A percentile compares a stretch with the other conserved stretches of the same genome.
Evolutionary conservation across 164 flowering plant species (phyloP).

Genomic region (Macadamia tetraphylla): DNA sequence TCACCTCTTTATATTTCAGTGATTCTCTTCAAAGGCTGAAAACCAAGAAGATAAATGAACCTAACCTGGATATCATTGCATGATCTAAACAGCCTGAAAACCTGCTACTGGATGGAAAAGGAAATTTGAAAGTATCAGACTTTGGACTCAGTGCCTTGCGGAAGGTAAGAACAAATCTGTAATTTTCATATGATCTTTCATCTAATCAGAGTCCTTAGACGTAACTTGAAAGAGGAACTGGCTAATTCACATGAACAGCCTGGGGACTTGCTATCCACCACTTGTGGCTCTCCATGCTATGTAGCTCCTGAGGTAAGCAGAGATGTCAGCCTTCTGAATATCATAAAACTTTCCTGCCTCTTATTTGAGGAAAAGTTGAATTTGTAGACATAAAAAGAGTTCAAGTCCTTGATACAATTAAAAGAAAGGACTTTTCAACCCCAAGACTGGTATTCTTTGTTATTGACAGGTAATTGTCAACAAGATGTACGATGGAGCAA

Average conservation of each 20-base stretch:
- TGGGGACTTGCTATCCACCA: constrained; percentile 47
- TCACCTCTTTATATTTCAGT: background rate
- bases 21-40: background rate
- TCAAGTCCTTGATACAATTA: background rate
- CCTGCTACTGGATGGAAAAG: constrained; percentile 64
- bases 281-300: constrained; percentile 80
- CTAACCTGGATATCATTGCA: constrained; percentile 4
- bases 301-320: constrained; percentile 71
- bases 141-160: constrained; percentile 70
- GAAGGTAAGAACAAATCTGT: constrained; percentile 32
- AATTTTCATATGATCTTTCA: too few relatives aligned
- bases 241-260: constrained; percentile 33
- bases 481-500: constrained; percentile 55
- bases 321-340: too few relatives aligned
- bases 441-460: constrained; percentile 8
- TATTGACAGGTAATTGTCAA: constrained; percentile 40
- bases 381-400: background rate
- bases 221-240: background rate
- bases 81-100: constrained; percentile 66
- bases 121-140: constrained; percentile 74
- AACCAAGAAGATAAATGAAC: background rate
- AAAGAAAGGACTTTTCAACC: background rate
- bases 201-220: background rate
- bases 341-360: too few relatives aligned
- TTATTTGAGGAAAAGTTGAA: background rate